phyloP scores from a whole-genome alignment of 345 rosid species.

The Eucalyptus curtisii region DNA sequence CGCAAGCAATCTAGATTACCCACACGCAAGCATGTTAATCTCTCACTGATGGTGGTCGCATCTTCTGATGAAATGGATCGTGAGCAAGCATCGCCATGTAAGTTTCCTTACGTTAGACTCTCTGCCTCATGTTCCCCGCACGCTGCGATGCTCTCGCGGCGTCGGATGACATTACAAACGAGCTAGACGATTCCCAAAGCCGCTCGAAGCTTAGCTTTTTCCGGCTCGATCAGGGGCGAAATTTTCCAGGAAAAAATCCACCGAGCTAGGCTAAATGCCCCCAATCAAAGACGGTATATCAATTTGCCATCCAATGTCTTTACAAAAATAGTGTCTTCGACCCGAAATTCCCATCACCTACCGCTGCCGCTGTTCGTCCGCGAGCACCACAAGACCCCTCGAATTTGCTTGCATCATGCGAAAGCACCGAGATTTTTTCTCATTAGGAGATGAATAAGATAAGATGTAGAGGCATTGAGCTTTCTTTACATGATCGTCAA shows the following conservation, averaged over 20 bases:
- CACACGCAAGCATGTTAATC: not conserved
- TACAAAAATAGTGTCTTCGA: not conserved
- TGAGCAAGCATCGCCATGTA: not conserved
- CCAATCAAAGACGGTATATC: not conserved
- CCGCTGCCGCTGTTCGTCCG: not conserved
- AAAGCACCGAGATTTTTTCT: not conserved
- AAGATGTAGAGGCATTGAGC: not conserved
- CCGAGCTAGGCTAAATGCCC: not conserved
- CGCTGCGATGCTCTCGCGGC: not conserved
- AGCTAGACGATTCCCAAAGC: not conserved
- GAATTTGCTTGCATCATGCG: not conserved
- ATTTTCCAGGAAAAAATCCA: not conserved
- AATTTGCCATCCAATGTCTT: not conserved
- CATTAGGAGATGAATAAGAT: not conserved
- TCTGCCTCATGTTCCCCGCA: not conserved
- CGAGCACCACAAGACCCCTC: not conserved
- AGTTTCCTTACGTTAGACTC: not conserved
- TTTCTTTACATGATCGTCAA: not conserved
- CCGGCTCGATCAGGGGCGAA: too few relatives aligned
- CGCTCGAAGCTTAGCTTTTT: not conserved
- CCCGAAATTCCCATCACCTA: not conserved
- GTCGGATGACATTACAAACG: not conserved
- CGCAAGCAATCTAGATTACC: not conserved
- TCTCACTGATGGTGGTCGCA: not conserved
- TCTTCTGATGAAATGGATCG: not conserved